Conservation (phyloP, 2,329 filamentous ascomycete genomes). For the Aspergillus sergii region DNA sequence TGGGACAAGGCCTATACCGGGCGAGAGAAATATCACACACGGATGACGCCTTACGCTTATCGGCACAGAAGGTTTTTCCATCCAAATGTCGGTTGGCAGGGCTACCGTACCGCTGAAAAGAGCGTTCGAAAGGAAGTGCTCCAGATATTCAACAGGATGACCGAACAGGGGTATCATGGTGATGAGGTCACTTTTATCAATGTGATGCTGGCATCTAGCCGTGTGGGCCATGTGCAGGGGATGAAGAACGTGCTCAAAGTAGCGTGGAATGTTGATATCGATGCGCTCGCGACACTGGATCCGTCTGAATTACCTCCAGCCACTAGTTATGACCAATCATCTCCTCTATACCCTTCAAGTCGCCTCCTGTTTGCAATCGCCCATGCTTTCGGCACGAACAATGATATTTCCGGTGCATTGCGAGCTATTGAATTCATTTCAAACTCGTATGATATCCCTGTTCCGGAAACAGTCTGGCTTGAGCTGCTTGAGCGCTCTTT, state of each 20-base stretch:
- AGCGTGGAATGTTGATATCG: conserved; percentile 59
- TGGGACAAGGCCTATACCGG: conserved; percentile 49
- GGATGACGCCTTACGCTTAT: conserved; percentile 37
- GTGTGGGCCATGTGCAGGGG: conserved; percentile 54
- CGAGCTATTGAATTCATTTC: conserved; percentile 66
- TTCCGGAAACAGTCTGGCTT: conserved; percentile 64
- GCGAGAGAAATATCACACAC: conserved; percentile 42
- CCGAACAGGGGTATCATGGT: conserved; percentile 42
- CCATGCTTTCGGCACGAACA: conserved; percentile 69
- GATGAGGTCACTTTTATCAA: conserved; percentile 58
- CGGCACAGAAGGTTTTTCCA: conserved; percentile 27
- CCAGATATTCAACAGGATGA: conserved; percentile 53
- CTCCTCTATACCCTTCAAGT: conserved; percentile 60
- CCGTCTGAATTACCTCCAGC: conserved; percentile 35
- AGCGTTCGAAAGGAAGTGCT: conserved; percentile 42
- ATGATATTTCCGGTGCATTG: conserved; percentile 61
- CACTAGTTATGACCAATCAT: conserved; percentile 49
- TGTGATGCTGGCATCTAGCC: conserved; percentile 55
- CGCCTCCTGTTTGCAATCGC: conserved; percentile 67
- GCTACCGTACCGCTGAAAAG: conserved; percentile 30
- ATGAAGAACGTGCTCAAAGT: conserved; percentile 53
- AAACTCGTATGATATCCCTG: conserved; percentile 58
- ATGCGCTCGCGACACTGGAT: conserved; percentile 41
- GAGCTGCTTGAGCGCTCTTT: conserved; percentile 70
- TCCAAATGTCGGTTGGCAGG: conserved; percentile 29